Percentiles rank a stretch among this genome's conserved stretches.
phyloP scores from a whole-genome alignment of 306 rosid species.

The Quercus alba region DNA sequence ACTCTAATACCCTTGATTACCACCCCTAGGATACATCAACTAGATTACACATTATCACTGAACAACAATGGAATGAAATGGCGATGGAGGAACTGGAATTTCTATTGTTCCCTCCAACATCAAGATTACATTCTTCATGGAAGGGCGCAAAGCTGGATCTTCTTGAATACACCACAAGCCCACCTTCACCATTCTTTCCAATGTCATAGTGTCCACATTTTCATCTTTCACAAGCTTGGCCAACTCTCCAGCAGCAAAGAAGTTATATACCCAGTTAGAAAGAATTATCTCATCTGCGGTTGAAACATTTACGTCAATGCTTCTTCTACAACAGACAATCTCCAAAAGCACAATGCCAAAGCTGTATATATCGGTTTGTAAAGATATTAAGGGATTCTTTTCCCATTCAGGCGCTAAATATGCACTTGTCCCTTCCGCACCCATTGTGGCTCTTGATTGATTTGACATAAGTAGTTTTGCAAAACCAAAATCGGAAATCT shows the following conservation, averaged over 20 bases:
- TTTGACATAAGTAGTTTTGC: not conserved
- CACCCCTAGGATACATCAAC: too few species aligned
- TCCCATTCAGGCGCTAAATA: not conserved
- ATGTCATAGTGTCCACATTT: not conserved
- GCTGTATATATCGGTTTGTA: too few species aligned
- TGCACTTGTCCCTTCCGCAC: not conserved
- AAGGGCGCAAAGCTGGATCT: too few species aligned
- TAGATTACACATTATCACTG: accelerated
- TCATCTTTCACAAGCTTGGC: not conserved
- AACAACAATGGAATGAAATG: too few species aligned
- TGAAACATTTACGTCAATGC: not conserved
- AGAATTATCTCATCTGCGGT: not conserved
- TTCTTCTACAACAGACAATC: too few species aligned
- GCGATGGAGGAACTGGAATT: too few species aligned
- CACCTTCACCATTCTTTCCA: not conserved
- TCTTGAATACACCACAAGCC: too few species aligned
- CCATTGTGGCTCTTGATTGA: not conserved
- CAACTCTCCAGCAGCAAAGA: not conserved
- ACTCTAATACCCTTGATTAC: too few species aligned
- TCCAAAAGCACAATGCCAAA: too few species aligned
- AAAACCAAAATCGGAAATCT: not conserved
- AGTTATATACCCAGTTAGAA: not conserved
- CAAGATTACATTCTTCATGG: too few species aligned
- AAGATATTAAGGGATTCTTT: not conserved
- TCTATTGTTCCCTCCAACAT: too few species aligned